Evolutionary conservation across 495 filamentous ascomycete genomes (phyloP).

Genomic region (Platismatia glauca): DNA sequence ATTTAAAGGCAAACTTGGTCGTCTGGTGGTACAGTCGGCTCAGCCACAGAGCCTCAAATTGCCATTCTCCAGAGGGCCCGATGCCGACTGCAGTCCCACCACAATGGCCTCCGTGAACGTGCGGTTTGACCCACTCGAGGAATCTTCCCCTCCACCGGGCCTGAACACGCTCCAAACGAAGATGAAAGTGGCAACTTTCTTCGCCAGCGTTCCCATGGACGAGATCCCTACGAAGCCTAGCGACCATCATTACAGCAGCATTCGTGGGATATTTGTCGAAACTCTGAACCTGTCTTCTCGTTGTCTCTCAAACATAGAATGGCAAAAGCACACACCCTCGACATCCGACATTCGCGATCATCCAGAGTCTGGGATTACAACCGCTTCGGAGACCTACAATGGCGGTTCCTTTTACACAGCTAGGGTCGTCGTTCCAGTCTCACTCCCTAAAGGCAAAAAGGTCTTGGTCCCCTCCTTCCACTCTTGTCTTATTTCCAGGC

Average conservation of each 20-base stretch:
- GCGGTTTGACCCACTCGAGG: constrained; percentile 61
- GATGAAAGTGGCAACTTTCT: constrained; percentile 69
- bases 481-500: constrained; percentile 70
- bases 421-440: constrained; percentile 61
- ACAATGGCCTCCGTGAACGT: constrained; percentile 62
- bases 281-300: constrained; percentile 54
- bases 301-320: constrained; percentile 54
- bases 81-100: constrained; percentile 31
- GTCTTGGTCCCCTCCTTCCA: constrained; percentile 83
- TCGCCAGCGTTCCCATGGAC: constrained; percentile 50
- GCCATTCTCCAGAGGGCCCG: constrained; percentile 34
- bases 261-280: constrained; percentile 57
- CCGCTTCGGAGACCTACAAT: constrained; percentile 35
- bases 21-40: constrained; percentile 56
- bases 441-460: constrained; percentile 55
- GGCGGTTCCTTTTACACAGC: constrained; percentile 54
- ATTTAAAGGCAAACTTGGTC: constrained; percentile 68
- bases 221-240: constrained; percentile 40
- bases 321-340: constrained; percentile 46
- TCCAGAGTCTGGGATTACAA: constrained; percentile 49
- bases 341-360: constrained; percentile 32
- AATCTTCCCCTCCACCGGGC: constrained; percentile 52
- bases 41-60: constrained; percentile 67
- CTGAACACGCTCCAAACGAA: constrained; percentile 60
- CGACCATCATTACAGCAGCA: constrained; percentile 37